phyloP scores from a whole-genome alignment of 2,329 filamentous ascomycete species.

The Penicillium sp. region DNA sequence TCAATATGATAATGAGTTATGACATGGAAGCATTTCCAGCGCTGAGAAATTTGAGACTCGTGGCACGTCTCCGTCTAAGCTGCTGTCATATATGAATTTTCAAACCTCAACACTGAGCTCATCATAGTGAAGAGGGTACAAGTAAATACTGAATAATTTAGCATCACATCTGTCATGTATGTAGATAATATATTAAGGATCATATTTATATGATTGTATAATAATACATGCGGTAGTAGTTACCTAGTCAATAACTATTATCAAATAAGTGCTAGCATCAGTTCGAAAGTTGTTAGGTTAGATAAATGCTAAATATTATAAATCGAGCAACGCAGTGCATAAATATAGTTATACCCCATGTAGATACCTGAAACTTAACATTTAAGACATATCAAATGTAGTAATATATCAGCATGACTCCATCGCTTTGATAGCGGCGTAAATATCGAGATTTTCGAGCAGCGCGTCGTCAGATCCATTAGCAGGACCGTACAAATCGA shows the following conservation, averaged over 20 bases:
- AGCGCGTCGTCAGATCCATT: slow-evolving; percentile 15
- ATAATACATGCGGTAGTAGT: background rate
- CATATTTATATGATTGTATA: too few species aligned
- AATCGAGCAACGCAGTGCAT: background rate
- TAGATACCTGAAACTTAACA: too few species aligned
- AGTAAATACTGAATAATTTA: too few species aligned
- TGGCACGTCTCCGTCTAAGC: too few species aligned
- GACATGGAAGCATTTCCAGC: too few species aligned
- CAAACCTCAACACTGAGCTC: too few species aligned
- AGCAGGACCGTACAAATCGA: slow-evolving; percentile 3
- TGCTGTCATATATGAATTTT: too few species aligned
- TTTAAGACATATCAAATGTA: background rate
- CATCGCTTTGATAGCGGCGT: slow-evolving; percentile 4
- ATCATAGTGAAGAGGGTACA: too few species aligned
- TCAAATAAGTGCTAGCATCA: background rate
- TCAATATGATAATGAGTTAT: too few species aligned
- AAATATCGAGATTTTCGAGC: slow-evolving; percentile 17
- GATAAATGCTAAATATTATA: background rate
- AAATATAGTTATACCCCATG: background rate
- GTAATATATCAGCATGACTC: background rate
- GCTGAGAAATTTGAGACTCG: too few species aligned
- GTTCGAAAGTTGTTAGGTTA: background rate
- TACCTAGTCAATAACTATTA: background rate
- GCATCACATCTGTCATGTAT: too few species aligned
- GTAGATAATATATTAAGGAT: too few species aligned